Evolutionary conservation across 2,329 filamentous ascomycete species (phyloP), one percentile per base, ranked within the genome.

Genomic region (Aspergillus niger): DNA sequence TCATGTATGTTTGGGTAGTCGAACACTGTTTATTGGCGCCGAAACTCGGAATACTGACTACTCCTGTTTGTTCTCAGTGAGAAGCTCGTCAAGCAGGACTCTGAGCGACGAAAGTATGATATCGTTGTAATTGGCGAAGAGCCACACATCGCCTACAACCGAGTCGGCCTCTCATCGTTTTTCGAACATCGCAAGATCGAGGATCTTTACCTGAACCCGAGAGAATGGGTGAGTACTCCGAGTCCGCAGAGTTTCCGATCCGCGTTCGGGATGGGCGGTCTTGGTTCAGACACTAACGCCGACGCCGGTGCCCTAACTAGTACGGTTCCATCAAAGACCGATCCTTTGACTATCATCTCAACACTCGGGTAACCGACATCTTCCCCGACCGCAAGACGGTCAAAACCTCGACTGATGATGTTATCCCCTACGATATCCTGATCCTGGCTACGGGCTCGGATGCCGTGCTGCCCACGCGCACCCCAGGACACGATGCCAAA

Each of bases 121-220:
- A 85, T 97, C 55, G 83, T 92, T 1, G 91, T 97, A 10, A 89
- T 97, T 63, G 92, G 92, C 63, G 92, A 97, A 70, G 92, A 97
- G 73, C 81, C 89, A 20, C 90, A 97, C 79, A 80, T 96, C 57
- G 92, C 92, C 20, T 97, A 97, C 76, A 97, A 97, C 74, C 88
- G 93, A 60, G 92, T 97, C 30, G 92, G 92, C 3, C 81, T 97
- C 54, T 96, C 92, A 3, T 91, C 88, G 61, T 97, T 93, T 81
- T 97, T 97, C 73, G 88, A 91, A 67, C 91, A 96, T 77, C 85
- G 92, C 55, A 85, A 89, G 67, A 89, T 95, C 43, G 91, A 96
- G 76, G 91, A 92, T 66, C 76, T 97, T n/a, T 96, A 96, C 72
- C 81, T 97, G 32, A 96, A 96, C 69, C 89, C 91, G 0, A 81